Base-by-base conservation (phyloP, 208 protist species). In the Wallacemonas collosoma region DNA sequence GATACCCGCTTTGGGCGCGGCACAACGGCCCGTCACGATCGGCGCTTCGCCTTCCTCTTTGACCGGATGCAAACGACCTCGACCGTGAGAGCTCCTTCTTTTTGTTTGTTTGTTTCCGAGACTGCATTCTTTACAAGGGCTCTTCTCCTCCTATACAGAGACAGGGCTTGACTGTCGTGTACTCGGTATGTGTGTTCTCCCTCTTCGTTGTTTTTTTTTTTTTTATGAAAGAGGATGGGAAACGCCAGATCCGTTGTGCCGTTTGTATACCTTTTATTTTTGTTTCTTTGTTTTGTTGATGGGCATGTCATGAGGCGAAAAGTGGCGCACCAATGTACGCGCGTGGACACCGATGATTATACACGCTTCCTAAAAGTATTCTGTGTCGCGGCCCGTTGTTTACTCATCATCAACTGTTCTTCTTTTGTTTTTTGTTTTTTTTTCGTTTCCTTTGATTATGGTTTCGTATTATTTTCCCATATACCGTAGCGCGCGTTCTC, bases 261-360 rank as follows among this genome's bases (percentile, higher is more conserved):
- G 26, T 56, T 12, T 40, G 1, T 68, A 15, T 53, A 48, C 8
- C 4, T 74, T 54, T 67, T 65, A 68, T 71, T 26, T 57, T 54
- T 74, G 43, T 79, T 69, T 79, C 54, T 53, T 63, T 56, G 5
- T 38, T n/a, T 68, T 8, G 43, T 63, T 60, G 26, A 26, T 26
- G 26, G 26, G 26, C 26, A 38, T 69, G 8, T 62, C 48, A 40
- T 71, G 47, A 26, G 26, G 26, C 26, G 26, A 26, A 26, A 26
- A 26, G 26, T 26, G 26, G 26, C 0, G 26, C 26, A 26, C 26
- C 26, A 26, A 26, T 26, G 26, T n/a, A 11, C 11, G 40, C 58
- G 44, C 58, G 14, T 12, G 14, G 35, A 64, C 58, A 64, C 58
- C 60, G 14, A 50, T 6, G 45, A 14, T 14, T 50, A 50, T 50